These are phyloP conservation scores for Dactylellina cionopaga DNA, from an alignment of 2,329 filamentous ascomycete genomes.

Conservation along the genomic window DNA sequence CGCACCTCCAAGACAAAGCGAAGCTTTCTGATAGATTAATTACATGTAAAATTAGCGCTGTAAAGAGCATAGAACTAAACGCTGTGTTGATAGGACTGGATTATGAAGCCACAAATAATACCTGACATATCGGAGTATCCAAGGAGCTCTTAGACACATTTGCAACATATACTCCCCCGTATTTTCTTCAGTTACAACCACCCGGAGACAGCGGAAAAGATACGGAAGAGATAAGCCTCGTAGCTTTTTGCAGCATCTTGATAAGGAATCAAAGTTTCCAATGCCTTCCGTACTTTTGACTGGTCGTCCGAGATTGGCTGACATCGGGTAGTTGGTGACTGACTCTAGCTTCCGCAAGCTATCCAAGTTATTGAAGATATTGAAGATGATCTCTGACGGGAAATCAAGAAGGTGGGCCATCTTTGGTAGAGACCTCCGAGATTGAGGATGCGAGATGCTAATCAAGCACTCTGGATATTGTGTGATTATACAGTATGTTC, in stretches of 20 bases:
- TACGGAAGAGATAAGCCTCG: constrained; percentile 13
- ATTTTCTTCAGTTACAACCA: constrained; percentile 16
- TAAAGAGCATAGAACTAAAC: too few species aligned
- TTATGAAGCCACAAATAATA: too few species aligned
- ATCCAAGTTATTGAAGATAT: constrained; percentile 16
- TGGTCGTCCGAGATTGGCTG: constrained; percentile 14
- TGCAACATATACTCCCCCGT: neutral
- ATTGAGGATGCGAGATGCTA: too few species aligned
- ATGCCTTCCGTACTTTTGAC: neutral
- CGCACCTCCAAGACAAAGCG: constrained; percentile 33
- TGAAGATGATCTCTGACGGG: constrained; percentile 28
- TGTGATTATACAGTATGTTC: too few species aligned
- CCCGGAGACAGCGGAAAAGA: constrained; percentile 18
- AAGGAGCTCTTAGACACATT: constrained; percentile 1
- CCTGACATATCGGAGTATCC: constrained; percentile 32
- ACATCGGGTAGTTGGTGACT: constrained; percentile 10
- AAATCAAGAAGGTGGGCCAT: neutral
- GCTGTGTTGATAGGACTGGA: too few species aligned
- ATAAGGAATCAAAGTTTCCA: constrained; percentile 31
- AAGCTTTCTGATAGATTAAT: constrained; percentile 10
- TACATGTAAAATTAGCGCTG: neutral
- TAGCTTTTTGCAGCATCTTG: constrained; percentile 25
- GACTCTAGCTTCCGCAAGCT: constrained; percentile 7
- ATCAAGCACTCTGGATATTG: too few species aligned
- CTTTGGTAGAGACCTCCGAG: neutral